Evolutionary conservation across 495 filamentous ascomycete species (phyloP).

Genomic region (Talaromyces thailandensis): DNA sequence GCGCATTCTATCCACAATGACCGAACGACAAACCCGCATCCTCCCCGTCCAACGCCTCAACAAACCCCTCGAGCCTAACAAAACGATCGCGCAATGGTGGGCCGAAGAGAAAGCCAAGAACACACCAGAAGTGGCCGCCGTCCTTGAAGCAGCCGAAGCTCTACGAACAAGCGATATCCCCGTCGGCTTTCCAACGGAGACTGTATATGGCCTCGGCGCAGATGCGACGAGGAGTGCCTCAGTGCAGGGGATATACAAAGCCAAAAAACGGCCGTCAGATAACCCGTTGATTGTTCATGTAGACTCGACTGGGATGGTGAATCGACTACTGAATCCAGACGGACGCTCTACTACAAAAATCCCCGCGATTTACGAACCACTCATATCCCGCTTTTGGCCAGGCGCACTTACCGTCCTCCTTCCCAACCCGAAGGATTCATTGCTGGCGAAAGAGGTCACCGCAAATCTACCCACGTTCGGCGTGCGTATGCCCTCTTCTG

Average conservation of each 20-base stretch:
- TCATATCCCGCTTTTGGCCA: constrained; percentile 87
- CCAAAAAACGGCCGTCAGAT: constrained; percentile 83
- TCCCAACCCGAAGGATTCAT: constrained; percentile 59
- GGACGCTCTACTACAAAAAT: constrained; percentile 38
- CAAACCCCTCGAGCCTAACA: constrained; percentile 23
- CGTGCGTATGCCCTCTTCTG: constrained; percentile 75
- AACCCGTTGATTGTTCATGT: constrained; percentile 95
- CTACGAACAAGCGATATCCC: constrained; percentile 58
- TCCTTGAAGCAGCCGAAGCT: constrained; percentile 47
- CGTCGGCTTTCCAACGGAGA: constrained; percentile 96
- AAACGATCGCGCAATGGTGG: constrained; percentile 40
- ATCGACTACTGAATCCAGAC: constrained; percentile 43
- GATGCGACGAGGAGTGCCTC: constrained; percentile 78
- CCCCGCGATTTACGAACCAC: constrained; percentile 69
- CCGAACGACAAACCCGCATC: constrained; percentile 22
- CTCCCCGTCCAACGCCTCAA: constrained; percentile 35
- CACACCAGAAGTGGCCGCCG: constrained; percentile 28
- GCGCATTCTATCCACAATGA: constrained; percentile 5
- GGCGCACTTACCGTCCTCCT: constrained; percentile 90
- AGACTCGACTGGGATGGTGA: constrained; percentile 70
- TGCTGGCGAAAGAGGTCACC: constrained; percentile 79
- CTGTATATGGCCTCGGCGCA: constrained; percentile 92
- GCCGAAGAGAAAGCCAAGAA: constrained; percentile 24
- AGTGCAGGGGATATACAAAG: constrained; percentile 86
- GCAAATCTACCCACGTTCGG: constrained; percentile 78